phyloP scores from a whole-genome alignment of 352 stramenopile species.

The Globisporangium cylindrosporum region DNA sequence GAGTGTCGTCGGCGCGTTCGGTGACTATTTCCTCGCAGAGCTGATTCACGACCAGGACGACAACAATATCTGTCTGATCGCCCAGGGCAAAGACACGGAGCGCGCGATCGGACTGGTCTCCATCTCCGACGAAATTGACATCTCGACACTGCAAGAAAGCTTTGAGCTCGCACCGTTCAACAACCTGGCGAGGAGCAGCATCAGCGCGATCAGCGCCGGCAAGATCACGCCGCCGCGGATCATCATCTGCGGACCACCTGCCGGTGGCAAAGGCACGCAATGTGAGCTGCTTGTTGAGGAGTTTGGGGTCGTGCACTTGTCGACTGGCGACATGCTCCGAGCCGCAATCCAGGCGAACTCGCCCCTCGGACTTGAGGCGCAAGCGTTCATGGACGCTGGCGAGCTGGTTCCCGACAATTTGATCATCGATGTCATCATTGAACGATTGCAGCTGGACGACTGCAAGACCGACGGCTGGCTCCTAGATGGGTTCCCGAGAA shows the following conservation, averaged over 20 bases:
- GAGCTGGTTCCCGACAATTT: conserved; percentile 50
- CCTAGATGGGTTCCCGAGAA: conserved; percentile 92
- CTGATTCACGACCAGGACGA: conserved; percentile 88
- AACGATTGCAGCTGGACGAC: conserved; percentile 80
- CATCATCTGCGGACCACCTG: conserved; percentile 67
- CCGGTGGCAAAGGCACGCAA: conserved; percentile 96
- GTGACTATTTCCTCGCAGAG: conserved; percentile 92
- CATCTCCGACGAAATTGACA: conserved; percentile 82
- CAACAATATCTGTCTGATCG: conserved; percentile 81
- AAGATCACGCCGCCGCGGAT: conserved; percentile 44
- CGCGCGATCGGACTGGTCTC: conserved; percentile 77
- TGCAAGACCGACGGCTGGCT: conserved; percentile 84
- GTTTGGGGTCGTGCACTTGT: conserved; percentile 90
- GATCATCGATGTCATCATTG: conserved; percentile 49
- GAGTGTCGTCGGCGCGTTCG: conserved; percentile 68
- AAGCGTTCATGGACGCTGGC: conserved; percentile 41
- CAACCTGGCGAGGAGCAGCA: conserved; percentile 54
- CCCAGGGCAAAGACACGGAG: conserved; percentile 33
- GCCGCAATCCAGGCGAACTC: conserved; percentile 59
- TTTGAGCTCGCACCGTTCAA: conserved; percentile 85
- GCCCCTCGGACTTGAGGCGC: conserved; percentile 31
- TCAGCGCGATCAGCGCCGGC: conserved; percentile 9
- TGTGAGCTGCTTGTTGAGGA: conserved; percentile 81
- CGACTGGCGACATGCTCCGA: conserved; percentile 90
- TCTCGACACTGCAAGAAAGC: conserved; percentile 73